Base-by-base conservation (phyloP, 495 filamentous ascomycete species). In the Annulohypoxylon moriforme region DNA sequence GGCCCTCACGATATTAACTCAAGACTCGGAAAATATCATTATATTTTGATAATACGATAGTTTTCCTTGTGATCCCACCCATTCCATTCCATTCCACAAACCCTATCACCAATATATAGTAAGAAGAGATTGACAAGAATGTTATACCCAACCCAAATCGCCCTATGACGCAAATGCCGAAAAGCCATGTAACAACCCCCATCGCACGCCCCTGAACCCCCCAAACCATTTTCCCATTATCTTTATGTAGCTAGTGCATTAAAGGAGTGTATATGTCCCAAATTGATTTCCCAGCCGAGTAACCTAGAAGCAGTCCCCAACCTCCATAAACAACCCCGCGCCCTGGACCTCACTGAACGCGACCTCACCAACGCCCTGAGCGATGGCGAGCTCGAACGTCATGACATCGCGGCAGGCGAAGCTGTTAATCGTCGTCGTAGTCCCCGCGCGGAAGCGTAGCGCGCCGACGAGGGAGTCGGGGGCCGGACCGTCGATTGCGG, bases 381-480 rank as follows among this genome's bases (percentile, higher is more conserved):
- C 68, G 16, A 71, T 61, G n/a, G n/a, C 31, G 4, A 79, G 24
- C 75, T 75, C 73, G 36, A 64, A 81, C 2, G 52, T 16, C 75
- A 80, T 75, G 22, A 55, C 52, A 22, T 66, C 56, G 16, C 72
- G 59, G 72, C 80, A 81, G 11, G 76, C 77, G 59, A 80, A 80
- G 65, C 73, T 76, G 57, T 78, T 79, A 25, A 81, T 69, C 25
- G 38, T 58, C 5, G 38, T 38, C 27, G 14, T 64, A 10, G n/a
- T 46, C 10, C 40, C 44, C 22, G 61, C 14, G 56, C 64, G 57
- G 34, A 79, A 77, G 55, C 64, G 64, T 50, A 75, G 53, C 6
- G 70, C 61, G 49, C 79, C 79, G 47, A 80, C 70, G 6, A 81
- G 60, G 46, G 75, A 50, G 29, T 73, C 77, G n/a, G 72, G 46